Percentiles rank a stretch among this genome's conserved stretches.
Evolutionary conservation across 2,329 filamentous ascomycete species (phyloP).

Genomic region (Diaporthe velutina): DNA sequence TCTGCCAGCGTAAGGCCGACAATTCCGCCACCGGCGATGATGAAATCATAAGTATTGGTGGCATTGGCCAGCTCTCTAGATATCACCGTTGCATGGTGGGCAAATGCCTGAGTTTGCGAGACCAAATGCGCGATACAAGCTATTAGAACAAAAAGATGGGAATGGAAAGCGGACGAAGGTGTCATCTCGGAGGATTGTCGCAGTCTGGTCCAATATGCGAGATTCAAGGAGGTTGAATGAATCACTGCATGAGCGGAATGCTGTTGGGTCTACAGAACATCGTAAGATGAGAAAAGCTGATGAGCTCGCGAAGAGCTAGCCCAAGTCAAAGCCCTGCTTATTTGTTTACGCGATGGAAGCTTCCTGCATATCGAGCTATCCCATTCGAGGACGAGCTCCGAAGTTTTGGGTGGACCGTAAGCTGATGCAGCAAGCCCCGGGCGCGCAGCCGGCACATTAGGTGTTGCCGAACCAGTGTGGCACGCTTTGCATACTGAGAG

Average conservation of each 20-base stretch:
- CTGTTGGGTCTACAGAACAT: not conserved
- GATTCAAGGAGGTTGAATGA: not conserved
- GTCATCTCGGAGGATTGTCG: not conserved
- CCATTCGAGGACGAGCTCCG: not conserved
- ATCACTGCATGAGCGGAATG: not conserved
- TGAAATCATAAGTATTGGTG: constrained; percentile 42
- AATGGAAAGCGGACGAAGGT: too few relatives aligned
- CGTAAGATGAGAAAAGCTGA: not conserved
- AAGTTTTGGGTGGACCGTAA: not conserved
- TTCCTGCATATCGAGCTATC: constrained; percentile 21
- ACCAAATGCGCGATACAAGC: not conserved
- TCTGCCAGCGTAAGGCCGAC: constrained; percentile 47
- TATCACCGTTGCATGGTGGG: not conserved
- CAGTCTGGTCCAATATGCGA: not conserved
- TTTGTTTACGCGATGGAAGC: not conserved
- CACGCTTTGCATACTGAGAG: not conserved
- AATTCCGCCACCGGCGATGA: constrained; percentile 49
- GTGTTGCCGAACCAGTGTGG: not conserved
- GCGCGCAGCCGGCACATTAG: not conserved
- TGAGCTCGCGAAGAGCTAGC: too few relatives aligned
- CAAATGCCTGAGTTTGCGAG: not conserved
- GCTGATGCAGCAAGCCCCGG: not conserved
- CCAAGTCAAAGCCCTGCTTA: not conserved
- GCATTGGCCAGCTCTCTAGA: not conserved
- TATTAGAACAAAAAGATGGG: not conserved